These are phyloP conservation scores for Lactarius quietus DNA, from an alignment of 768 basidiomycete genomes.

Conservation along the genomic window DNA sequence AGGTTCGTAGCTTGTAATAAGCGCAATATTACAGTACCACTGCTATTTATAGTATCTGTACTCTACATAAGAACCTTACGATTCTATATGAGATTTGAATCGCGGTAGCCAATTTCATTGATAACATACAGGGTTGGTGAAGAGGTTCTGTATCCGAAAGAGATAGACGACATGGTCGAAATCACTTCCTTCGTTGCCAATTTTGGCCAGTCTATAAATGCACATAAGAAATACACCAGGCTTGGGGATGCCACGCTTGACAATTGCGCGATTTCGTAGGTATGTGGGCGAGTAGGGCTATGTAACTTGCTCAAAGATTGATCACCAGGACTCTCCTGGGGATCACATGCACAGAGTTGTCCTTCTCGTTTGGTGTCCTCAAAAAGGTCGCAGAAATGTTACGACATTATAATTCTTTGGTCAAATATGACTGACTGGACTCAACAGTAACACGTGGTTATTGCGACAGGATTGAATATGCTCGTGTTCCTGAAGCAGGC, in stretches of 20 bases:
- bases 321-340: slow-evolving; percentile 10
- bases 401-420: slow-evolving; percentile 36
- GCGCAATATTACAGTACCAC: not conserved
- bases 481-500: slow-evolving; percentile 85
- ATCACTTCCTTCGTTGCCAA: not conserved
- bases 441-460: slow-evolving; percentile 47
- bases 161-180: not conserved
- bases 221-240: not conserved
- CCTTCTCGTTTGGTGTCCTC: slow-evolving; percentile 53
- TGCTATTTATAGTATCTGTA: not conserved
- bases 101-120: too few relatives aligned
- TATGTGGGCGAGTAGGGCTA: not conserved
- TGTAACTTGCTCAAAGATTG: not conserved
- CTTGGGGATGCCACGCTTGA: too few relatives aligned
- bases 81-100: too few relatives aligned
- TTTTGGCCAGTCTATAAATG: not conserved
- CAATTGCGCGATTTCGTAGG: too few relatives aligned
- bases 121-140: too few relatives aligned
- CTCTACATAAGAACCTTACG: too few relatives aligned
- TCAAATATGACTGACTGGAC: slow-evolving; percentile 39
- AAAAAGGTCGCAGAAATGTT: slow-evolving; percentile 51
- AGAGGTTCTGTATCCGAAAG: not conserved
- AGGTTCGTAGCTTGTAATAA: not conserved
- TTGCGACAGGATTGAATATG: too few relatives aligned
- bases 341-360: slow-evolving; percentile 30